A percentile compares a stretch with the other conserved stretches of the same genome.
Evolutionary conservation across 306 rosid species (phyloP).

Genomic region (Oxytropis ochrocephala): DNA sequence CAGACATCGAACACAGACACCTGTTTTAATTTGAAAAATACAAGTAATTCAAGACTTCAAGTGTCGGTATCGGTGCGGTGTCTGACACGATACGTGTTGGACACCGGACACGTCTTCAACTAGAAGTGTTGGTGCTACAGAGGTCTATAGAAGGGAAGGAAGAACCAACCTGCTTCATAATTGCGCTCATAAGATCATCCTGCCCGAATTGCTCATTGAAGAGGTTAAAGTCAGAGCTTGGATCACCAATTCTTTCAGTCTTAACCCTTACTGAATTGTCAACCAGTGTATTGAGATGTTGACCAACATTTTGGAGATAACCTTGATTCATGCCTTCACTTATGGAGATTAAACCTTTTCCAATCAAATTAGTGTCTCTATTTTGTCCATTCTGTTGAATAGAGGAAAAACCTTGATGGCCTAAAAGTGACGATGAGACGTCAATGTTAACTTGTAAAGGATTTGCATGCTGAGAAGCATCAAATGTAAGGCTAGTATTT

Average conservation of each 20-base stretch:
- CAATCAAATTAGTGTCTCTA: conserved; percentile 38
- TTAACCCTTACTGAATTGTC: conserved; percentile 54
- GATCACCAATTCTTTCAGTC: conserved; percentile 45
- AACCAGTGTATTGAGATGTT: conserved; percentile 32
- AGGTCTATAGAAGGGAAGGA: not conserved
- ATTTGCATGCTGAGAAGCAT: conserved; percentile 53
- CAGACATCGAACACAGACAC: too few species aligned
- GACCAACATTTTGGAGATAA: conserved; percentile 40
- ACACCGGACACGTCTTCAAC: too few species aligned
- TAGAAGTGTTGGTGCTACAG: too few species aligned
- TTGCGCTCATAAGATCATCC: conserved; percentile 88
- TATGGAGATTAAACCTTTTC: conserved; percentile 41
- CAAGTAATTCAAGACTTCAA: too few species aligned
- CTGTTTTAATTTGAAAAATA: too few species aligned
- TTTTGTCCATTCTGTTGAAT: conserved; percentile 43
- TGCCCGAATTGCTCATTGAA: conserved; percentile 62
- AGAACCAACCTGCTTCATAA: conserved; percentile 79
- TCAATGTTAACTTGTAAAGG: conserved; percentile 48
- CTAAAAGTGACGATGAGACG: conserved; percentile 49
- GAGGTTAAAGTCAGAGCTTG: conserved; percentile 31
- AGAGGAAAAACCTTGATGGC: conserved; percentile 57
- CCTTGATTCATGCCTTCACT: conserved; percentile 42
- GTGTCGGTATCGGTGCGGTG: too few species aligned
- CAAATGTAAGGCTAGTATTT: conserved; percentile 48
- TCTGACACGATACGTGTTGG: too few species aligned